A percentile compares a stretch with the other conserved stretches of the same genome.
Conservation (phyloP, 169 alveolate species). For the Cyclospora cayetanensis region DNA sequence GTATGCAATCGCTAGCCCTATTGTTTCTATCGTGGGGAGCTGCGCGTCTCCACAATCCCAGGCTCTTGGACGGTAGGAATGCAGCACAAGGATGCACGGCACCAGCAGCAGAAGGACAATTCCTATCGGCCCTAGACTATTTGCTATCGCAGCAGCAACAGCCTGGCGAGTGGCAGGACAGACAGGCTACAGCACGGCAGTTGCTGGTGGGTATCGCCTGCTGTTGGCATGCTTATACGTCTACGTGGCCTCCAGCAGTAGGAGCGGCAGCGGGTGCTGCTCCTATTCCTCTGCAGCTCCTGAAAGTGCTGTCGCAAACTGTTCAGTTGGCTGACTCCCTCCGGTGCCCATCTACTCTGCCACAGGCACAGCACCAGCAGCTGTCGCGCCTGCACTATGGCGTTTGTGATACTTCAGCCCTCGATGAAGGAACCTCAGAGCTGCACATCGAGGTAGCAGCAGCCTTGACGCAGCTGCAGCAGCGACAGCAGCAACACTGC, state of each 20-base stretch:
- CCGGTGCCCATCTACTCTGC: neutral
- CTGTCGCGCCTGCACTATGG: neutral
- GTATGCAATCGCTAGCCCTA: neutral
- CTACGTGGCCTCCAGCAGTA: neutral
- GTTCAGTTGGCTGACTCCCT: neutral
- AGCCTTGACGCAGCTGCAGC: neutral
- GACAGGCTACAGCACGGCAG: slow-evolving; percentile 43
- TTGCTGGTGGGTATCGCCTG: slow-evolving; percentile 38
- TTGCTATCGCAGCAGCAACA: slow-evolving; percentile 53
- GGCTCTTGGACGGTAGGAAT: neutral
- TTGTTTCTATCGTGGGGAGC: slow-evolving; percentile 23
- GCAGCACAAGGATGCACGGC: slow-evolving; percentile 11
- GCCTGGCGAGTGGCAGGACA: neutral
- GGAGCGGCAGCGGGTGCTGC: slow-evolving; percentile 18
- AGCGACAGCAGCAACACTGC: neutral
- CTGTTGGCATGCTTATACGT: slow-evolving; percentile 18
- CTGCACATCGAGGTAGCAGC: neutral
- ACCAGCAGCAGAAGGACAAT: slow-evolving; percentile 23
- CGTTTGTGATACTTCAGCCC: neutral
- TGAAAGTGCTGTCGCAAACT: slow-evolving; percentile 9
- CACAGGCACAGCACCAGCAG: neutral
- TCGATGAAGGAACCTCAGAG: slow-evolving; percentile 15
- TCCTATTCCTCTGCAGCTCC: neutral
- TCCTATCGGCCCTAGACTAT: neutral
- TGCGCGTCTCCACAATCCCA: neutral